Evolutionary conservation across 257 asterid genomes (phyloP).

Genomic region (Echites panduratus): DNA sequence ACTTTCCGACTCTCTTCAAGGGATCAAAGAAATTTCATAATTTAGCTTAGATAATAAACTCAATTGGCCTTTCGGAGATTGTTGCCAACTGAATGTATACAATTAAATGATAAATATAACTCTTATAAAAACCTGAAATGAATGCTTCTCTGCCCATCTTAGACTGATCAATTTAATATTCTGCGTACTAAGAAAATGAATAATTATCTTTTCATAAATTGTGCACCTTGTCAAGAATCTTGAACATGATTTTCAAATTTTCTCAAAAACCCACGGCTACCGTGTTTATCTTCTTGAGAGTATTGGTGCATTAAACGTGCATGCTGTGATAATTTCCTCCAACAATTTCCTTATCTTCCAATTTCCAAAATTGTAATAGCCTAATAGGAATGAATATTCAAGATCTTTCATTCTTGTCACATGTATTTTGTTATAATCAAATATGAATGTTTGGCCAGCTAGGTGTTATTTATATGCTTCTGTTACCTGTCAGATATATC

Average conservation of each 20-base stretch:
- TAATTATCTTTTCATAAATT: too few relatives aligned
- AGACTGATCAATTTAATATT: not conserved
- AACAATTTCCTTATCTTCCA: not conserved
- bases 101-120: not conserved
- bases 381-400: not conserved
- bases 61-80: not conserved
- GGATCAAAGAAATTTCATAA: not conserved
- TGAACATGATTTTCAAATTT: not conserved
- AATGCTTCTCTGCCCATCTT: not conserved
- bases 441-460: not conserved
- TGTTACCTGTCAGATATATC: slow-evolving; percentile 1
- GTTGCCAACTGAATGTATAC: too few relatives aligned
- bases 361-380: not conserved
- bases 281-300: not conserved
- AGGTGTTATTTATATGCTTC: not conserved
- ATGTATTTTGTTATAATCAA: not conserved
- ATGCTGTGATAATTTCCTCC: not conserved
- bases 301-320: not conserved
- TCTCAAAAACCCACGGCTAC: not conserved
- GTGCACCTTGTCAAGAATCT: not conserved
- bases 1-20: not conserved
- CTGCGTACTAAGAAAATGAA: too few relatives aligned
- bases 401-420: not conserved
- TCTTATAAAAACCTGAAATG: not conserved
- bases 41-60: not conserved